Evolutionary conservation across 495 filamentous ascomycete genomes (phyloP).

Genomic region (Penicillium lividum): DNA sequence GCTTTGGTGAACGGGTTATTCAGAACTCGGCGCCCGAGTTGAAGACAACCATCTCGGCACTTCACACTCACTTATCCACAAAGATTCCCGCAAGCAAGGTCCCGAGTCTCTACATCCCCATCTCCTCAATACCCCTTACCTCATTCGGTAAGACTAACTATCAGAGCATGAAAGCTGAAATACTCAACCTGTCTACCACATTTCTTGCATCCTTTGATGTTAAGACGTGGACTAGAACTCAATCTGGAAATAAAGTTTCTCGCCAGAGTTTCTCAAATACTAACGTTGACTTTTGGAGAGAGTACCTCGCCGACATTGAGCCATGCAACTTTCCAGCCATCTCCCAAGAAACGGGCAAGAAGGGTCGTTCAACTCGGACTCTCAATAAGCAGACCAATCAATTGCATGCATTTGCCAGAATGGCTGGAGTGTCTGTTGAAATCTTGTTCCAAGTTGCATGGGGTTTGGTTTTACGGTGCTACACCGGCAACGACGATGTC

Average conservation of each 20-base stretch:
- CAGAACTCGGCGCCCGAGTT: constrained; percentile 18
- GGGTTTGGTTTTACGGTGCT: constrained; percentile 54
- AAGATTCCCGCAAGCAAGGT: constrained; percentile 53
- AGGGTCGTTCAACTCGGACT: constrained; percentile 17
- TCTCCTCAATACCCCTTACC: constrained; percentile 53
- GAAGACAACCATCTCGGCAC: constrained; percentile 15
- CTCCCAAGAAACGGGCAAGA: constrained; percentile 16
- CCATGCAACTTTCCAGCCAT: constrained; percentile 56
- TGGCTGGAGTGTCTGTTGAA: constrained; percentile 27
- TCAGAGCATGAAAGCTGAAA: constrained; percentile 22
- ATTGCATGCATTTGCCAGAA: constrained; percentile 39
- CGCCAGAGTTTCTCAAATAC: constrained; percentile 19
- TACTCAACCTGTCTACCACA: constrained; percentile 17
- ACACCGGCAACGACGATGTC: constrained; percentile 53
- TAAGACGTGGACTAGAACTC: constrained; percentile 19
- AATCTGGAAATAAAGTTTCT: constrained; percentile 10
- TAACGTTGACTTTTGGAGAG: constrained; percentile 51
- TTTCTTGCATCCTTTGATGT: constrained; percentile 17
- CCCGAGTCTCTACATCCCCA: constrained; percentile 58
- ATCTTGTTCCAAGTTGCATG: constrained; percentile 51
- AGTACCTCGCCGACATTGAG: constrained; percentile 49
- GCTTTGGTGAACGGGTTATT: constrained; percentile 11
- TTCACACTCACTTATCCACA: constrained; percentile 30
- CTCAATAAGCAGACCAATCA: constrained; percentile 33
- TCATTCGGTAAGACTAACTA: constrained; percentile 53